Conservation (phyloP, 805 yeast genomes). For the Hemisphaericaspora nanyangensis region DNA sequence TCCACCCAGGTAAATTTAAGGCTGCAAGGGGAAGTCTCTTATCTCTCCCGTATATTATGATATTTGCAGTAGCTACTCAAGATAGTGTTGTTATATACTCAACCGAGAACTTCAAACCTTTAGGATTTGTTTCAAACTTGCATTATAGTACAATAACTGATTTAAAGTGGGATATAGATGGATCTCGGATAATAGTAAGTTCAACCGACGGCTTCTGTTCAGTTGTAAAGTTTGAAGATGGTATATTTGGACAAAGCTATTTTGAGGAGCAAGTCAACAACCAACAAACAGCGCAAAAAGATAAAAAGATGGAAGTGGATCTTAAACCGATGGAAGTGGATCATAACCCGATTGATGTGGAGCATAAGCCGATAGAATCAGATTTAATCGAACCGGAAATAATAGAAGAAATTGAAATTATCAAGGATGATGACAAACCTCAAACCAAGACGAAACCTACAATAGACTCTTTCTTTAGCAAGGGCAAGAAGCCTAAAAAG, state of each 20-base stretch:
- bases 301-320: not conserved
- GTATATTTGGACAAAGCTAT: constrained; percentile 49
- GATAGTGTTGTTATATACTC: constrained; percentile 81
- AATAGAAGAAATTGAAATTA: not conserved
- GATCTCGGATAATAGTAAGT: constrained; percentile 62
- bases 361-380: not conserved
- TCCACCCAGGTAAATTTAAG: constrained; percentile 64
- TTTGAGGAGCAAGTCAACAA: not conserved
- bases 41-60: constrained; percentile 68
- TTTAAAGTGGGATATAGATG: constrained; percentile 79
- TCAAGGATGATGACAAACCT: not conserved
- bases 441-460: constrained; percentile 4
- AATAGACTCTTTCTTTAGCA: constrained; percentile 11
- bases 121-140: constrained; percentile 71
- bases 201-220: constrained; percentile 95
- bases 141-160: constrained; percentile 92
- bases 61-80: constrained; percentile 91
- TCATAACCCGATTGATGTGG: not conserved
- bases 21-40: constrained; percentile 38
- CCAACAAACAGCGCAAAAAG: not conserved
- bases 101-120: constrained; percentile 63
- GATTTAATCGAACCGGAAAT: not conserved
- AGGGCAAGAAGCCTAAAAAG: constrained; percentile 13
- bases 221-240: constrained; percentile 49
- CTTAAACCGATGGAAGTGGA: not conserved